These are phyloP conservation scores for Amphichorda felina DNA, from an alignment of 2,329 filamentous ascomycete species.

Conservation along the genomic window DNA sequence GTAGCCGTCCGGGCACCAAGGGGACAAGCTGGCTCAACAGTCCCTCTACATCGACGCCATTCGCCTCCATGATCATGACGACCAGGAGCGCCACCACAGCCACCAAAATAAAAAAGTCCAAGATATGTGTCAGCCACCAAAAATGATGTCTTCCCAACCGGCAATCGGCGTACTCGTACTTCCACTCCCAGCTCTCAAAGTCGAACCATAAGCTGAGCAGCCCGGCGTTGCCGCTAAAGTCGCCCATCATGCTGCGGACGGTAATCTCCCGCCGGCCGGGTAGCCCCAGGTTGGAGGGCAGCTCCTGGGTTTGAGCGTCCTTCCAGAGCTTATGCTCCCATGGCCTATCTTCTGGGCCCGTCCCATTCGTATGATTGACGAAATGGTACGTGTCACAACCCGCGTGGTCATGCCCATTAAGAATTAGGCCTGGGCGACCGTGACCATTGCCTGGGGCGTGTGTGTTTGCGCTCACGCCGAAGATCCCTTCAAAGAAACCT, in stretches of 20 bases:
- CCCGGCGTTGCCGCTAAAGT: slow-evolving; percentile 84
- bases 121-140: slow-evolving; percentile 84
- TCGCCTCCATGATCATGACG: slow-evolving; percentile 12
- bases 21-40: slow-evolving; percentile 7
- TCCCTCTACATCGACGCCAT: slow-evolving; percentile 22
- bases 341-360: slow-evolving; percentile 22
- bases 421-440: slow-evolving; percentile 64
- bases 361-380: slow-evolving; percentile 48
- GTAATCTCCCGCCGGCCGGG: slow-evolving; percentile 79
- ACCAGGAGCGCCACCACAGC: slow-evolving; percentile 13
- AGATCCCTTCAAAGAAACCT: slow-evolving; percentile 74
- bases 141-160: slow-evolving; percentile 75
- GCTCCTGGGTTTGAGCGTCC: slow-evolving; percentile 25
- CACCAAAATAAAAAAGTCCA: slow-evolving; percentile 41
- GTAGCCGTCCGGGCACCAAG: slow-evolving; percentile 7
- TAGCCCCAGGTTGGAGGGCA: slow-evolving; percentile 27
- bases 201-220: slow-evolving; percentile 88
- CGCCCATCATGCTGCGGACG: slow-evolving; percentile 96
- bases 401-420: slow-evolving; percentile 92
- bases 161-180: slow-evolving; percentile 69
- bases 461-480: slow-evolving; percentile 58
- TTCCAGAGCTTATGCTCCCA: slow-evolving; percentile 40
- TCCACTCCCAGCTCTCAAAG: slow-evolving; percentile 59
- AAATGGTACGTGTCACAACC: slow-evolving; percentile 87
- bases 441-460: slow-evolving; percentile 46